Percentiles rank a stretch among this genome's conserved stretches.
phyloP scores from a whole-genome alignment of 192 early-diverging fungal species.

The Helicostylum pulchrum region DNA sequence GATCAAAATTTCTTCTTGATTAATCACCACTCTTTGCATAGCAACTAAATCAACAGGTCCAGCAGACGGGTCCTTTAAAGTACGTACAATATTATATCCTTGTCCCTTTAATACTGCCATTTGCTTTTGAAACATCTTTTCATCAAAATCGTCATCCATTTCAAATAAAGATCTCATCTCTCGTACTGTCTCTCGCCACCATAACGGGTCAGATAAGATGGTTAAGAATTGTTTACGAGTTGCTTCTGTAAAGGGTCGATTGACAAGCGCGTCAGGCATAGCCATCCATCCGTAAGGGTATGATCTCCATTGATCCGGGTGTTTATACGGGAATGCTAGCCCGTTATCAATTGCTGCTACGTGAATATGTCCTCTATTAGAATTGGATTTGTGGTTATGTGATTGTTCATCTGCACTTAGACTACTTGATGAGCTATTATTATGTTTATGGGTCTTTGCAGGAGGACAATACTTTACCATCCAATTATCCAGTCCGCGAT shows the following conservation, averaged over 20 bases:
- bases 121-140: slow-evolving; percentile 77
- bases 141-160: slow-evolving; percentile 76
- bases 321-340: slow-evolving; percentile 90
- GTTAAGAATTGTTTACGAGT: slow-evolving; percentile 67
- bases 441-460: slow-evolving; percentile 6
- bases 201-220: slow-evolving; percentile 61
- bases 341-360: slow-evolving; percentile 93
- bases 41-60: slow-evolving; percentile 53
- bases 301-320: slow-evolving; percentile 83
- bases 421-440: slow-evolving; percentile 16
- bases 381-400: background rate
- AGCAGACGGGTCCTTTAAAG: slow-evolving; percentile 52
- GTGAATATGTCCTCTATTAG: slow-evolving; percentile 47
- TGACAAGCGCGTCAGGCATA: slow-evolving; percentile 61
- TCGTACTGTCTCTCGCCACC: slow-evolving; percentile 78
- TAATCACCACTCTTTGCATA: slow-evolving; percentile 43
- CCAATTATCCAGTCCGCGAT: slow-evolving; percentile 77
- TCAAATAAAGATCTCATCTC: slow-evolving; percentile 64
- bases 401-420: slow-evolving; percentile 1
- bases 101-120: slow-evolving; percentile 83
- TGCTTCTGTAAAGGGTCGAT: slow-evolving; percentile 63
- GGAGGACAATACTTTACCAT: slow-evolving; percentile 70
- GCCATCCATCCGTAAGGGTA: slow-evolving; percentile 91
- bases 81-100: slow-evolving; percentile 79
- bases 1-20: slow-evolving; percentile 46